A percentile compares a stretch with the other conserved stretches of the same genome.
Conservation (phyloP, 2,329 filamentous ascomycete genomes). For the Ascochyta lentis region DNA sequence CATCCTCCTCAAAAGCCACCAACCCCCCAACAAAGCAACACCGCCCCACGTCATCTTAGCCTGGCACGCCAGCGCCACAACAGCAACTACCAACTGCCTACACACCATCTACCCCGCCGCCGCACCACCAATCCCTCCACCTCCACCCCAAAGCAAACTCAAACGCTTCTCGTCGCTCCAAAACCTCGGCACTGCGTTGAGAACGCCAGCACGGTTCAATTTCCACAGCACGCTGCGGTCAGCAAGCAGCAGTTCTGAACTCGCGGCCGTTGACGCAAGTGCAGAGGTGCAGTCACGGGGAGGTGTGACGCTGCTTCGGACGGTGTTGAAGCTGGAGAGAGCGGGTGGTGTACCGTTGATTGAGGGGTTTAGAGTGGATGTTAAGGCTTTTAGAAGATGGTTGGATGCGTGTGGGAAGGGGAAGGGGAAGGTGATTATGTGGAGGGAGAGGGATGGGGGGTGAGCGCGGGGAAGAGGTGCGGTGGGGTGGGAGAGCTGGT, state of each 20-base stretch:
- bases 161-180: constrained; percentile 19
- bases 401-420: constrained; percentile 34
- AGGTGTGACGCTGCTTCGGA: constrained; percentile 19
- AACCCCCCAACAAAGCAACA: not conserved
- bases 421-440: constrained; percentile 43
- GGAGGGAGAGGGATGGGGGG: constrained; percentile 17
- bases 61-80: constrained; percentile 19
- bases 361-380: constrained; percentile 30
- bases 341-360: constrained; percentile 29
- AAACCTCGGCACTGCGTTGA: constrained; percentile 1
- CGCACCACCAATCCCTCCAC: not conserved
- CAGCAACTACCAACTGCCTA: constrained; percentile 15
- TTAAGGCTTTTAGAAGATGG: constrained; percentile 21
- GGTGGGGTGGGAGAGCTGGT: not conserved
- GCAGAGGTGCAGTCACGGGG: not conserved
- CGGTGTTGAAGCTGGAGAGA: constrained; percentile 27
- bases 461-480: too few relatives aligned
- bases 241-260: constrained; percentile 11
- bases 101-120: constrained; percentile 17
- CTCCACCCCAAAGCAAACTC: not conserved
- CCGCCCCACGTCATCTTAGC: constrained; percentile 22
- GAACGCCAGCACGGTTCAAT: not conserved
- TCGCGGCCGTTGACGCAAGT: not conserved
- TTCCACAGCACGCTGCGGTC: constrained; percentile 11
- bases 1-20: constrained; percentile 18